A percentile compares a stretch with the other conserved stretches of the same genome.
Evolutionary conservation across 75 land plant species (phyloP).

Genomic region (Cryptomeria japonica): DNA sequence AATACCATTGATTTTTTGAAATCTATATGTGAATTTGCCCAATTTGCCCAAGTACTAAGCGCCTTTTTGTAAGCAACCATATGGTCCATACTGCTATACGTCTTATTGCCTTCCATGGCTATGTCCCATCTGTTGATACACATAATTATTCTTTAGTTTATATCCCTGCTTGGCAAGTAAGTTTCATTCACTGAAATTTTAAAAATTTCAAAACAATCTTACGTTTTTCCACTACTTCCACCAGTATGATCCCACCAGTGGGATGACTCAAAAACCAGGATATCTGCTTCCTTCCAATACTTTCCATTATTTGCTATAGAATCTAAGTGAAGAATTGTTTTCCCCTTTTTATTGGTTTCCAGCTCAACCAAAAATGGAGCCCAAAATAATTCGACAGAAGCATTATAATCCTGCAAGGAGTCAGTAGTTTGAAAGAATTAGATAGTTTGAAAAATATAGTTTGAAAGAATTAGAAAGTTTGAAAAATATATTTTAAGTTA

Average conservation of each 20-base stretch:
- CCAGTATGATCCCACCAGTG: constrained; percentile 87
- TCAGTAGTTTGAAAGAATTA: too few species aligned
- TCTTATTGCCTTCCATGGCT: constrained; percentile 31
- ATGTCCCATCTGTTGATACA: constrained; percentile 45
- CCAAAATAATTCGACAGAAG: background rate
- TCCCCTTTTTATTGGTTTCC: background rate
- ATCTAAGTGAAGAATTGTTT: constrained; percentile 42
- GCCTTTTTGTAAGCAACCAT: constrained; percentile 51
- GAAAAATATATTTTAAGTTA: too few species aligned
- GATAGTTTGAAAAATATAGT: too few species aligned
- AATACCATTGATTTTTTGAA: constrained; percentile 42
- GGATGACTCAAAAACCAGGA: constrained; percentile 77
- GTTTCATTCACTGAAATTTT: background rate
- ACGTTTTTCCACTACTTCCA: background rate
- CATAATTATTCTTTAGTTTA: background rate
- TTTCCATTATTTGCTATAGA: constrained; percentile 38
- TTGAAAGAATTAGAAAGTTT: too few species aligned
- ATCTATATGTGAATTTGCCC: constrained; percentile 48
- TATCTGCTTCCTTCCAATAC: constrained; percentile 57
- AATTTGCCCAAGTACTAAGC: constrained; percentile 60
- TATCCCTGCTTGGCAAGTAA: background rate
- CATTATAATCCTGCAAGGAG: background rate
- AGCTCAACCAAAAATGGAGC: background rate
- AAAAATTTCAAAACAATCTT: background rate
- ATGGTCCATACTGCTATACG: constrained; percentile 48